These are phyloP conservation scores for Gnetum montanum DNA, from an alignment of 75 land plant species.

Conservation along the genomic window DNA sequence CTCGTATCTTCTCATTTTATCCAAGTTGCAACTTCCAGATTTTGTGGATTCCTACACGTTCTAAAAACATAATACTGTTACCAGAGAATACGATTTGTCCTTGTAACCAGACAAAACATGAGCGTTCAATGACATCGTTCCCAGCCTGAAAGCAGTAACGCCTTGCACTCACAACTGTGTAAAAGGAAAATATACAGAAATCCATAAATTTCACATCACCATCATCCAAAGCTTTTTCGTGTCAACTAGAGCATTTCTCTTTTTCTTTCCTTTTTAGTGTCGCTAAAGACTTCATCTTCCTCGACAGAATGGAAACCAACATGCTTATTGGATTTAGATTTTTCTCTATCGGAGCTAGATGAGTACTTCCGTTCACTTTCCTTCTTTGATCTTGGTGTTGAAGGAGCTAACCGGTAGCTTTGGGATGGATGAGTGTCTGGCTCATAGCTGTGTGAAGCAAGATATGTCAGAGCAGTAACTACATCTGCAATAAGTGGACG, in stretches of 20 bases:
- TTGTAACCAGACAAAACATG: neutral
- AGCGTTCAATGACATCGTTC: conserved; percentile 3
- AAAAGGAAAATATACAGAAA: conserved; percentile 7
- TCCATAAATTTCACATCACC: neutral
- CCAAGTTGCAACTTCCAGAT: neutral
- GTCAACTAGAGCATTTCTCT: conserved; percentile 22
- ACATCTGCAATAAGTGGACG: conserved; percentile 41
- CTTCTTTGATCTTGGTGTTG: conserved; percentile 5
- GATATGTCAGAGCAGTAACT: conserved; percentile 36
- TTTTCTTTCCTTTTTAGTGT: too few relatives aligned
- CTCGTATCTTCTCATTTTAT: neutral
- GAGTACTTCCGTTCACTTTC: neutral
- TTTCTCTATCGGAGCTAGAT: conserved; percentile 4
- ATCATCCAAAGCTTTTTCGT: conserved; percentile 1
- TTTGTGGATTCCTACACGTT: neutral
- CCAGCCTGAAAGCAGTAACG: conserved; percentile 3
- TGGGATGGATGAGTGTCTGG: conserved; percentile 10
- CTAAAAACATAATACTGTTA: neutral
- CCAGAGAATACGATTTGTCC: neutral
- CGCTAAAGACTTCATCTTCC: too few relatives aligned
- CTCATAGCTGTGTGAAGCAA: conserved; percentile 32
- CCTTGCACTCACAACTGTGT: neutral
- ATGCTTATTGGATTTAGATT: neutral
- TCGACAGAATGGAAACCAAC: conserved; percentile 22
- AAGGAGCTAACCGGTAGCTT: conserved; percentile 4